Conservation (phyloP, 805 yeast species). For the Lachancea nothofagi region DNA sequence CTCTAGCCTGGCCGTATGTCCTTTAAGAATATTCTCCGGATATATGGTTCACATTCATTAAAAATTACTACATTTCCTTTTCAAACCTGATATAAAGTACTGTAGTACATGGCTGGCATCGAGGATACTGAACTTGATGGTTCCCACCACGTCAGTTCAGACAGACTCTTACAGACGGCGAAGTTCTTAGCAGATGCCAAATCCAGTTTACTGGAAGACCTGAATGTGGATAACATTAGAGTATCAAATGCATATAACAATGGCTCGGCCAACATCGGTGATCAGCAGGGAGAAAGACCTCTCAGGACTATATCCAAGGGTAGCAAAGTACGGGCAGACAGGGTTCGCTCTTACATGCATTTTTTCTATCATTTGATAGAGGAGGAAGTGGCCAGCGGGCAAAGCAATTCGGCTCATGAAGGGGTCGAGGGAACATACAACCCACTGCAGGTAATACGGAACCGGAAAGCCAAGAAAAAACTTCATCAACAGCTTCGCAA, state of each 20-base stretch:
- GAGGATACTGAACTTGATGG: background rate
- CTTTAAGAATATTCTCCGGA: too few relatives aligned
- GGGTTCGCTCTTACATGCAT: constrained; percentile 36
- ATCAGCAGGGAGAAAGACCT: background rate
- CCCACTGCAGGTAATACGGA: constrained; percentile 77
- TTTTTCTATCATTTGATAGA: constrained; percentile 46
- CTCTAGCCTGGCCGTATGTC: too few relatives aligned
- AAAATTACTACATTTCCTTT: too few relatives aligned
- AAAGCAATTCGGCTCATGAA: constrained; percentile 30
- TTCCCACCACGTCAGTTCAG: constrained; percentile 5
- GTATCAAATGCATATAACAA: background rate
- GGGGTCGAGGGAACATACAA: constrained; percentile 68
- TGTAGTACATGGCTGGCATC: constrained; percentile 2
- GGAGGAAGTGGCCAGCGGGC: constrained; percentile 32
- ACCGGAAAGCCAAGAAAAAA: constrained; percentile 53
- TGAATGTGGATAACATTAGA: constrained; percentile 17
- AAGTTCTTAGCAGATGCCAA: constrained; percentile 26
- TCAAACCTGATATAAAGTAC: too few relatives aligned
- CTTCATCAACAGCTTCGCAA: constrained; percentile 40
- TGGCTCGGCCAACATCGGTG: background rate
- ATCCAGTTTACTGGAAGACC: constrained; percentile 30
- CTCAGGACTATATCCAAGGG: constrained; percentile 21
- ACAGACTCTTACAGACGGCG: constrained; percentile 13
- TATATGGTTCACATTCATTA: too few relatives aligned
- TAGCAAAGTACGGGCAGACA: constrained; percentile 28